Evolutionary conservation across 73 alveolate genomes (phyloP).

Genomic region (Vitrella brassicaformis): DNA sequence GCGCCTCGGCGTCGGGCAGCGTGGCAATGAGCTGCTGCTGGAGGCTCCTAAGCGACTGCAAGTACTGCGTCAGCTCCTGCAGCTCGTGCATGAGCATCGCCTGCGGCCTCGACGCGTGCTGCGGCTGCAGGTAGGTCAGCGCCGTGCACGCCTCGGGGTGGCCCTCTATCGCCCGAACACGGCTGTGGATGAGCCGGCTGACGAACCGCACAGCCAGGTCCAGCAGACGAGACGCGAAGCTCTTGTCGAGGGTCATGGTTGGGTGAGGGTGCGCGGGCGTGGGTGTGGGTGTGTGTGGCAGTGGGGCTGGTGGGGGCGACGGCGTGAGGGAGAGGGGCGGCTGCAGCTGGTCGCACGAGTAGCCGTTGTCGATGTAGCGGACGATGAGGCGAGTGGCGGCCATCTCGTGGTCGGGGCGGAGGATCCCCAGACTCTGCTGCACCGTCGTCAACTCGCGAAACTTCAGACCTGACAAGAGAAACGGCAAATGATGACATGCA

Average conservation of each 20-base stretch:
- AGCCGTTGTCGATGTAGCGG: neutral
- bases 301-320: neutral
- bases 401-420: neutral
- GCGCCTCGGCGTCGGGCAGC: neutral
- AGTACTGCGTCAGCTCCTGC: neutral
- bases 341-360: too few species aligned
- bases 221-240: neutral
- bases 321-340: neutral
- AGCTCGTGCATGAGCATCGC: neutral
- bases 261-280: neutral
- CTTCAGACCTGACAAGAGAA: neutral
- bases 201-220: neutral
- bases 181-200: neutral
- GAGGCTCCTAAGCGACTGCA: neutral
- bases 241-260: neutral
- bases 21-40: neutral
- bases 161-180: neutral
- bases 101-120: neutral
- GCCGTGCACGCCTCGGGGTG: neutral
- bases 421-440: neutral
- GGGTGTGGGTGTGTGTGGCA: neutral
- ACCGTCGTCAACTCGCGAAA: neutral
- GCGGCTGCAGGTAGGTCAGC: neutral
- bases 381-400: neutral
- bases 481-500: too few species aligned